Percentiles rank a stretch among this genome's conserved stretches.
Conservation (phyloP, 1,284 basidiomycete genomes). For the Sporisorium iseilematis-ciliati region DNA sequence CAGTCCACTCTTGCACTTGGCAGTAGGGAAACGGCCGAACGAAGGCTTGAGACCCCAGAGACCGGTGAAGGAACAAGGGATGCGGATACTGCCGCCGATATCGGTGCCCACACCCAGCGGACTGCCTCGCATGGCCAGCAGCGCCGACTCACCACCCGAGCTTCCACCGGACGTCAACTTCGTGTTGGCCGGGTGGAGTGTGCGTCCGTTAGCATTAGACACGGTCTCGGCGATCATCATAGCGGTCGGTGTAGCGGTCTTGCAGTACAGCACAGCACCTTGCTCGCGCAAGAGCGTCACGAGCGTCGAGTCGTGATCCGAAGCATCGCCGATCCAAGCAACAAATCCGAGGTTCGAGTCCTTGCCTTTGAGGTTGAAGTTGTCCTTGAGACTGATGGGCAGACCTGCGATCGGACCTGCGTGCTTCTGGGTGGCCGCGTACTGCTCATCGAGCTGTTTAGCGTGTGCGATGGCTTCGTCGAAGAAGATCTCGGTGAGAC, state of each 20-base stretch:
- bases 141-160: conserved; percentile 56
- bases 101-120: conserved; percentile 55
- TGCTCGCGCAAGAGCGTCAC: conserved; percentile 40
- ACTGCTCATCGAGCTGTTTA: conserved; percentile 26
- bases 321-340: conserved; percentile 42
- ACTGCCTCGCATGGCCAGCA: conserved; percentile 44
- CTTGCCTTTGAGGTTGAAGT: conserved; percentile 49
- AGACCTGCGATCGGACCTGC: conserved; percentile 40
- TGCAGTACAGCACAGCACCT: conserved; percentile 53
- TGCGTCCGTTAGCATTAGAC: conserved; percentile 46
- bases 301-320: conserved; percentile 39
- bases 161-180: conserved; percentile 47
- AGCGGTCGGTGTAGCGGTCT: conserved; percentile 46
- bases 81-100: conserved; percentile 55
- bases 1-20: conserved; percentile 37
- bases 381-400: conserved; percentile 48
- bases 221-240: conserved; percentile 58
- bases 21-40: conserved; percentile 51
- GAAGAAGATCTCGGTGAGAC: conserved; percentile 50
- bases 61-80: conserved; percentile 44
- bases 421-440: conserved; percentile 9
- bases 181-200: conserved; percentile 44
- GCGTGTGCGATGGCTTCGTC: conserved; percentile 40
- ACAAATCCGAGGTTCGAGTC: conserved; percentile 48
- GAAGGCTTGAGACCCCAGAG: conserved; percentile 54